Conservation (phyloP, 176 grass and related monocot genomes). For the Phyllostachys edulis region DNA sequence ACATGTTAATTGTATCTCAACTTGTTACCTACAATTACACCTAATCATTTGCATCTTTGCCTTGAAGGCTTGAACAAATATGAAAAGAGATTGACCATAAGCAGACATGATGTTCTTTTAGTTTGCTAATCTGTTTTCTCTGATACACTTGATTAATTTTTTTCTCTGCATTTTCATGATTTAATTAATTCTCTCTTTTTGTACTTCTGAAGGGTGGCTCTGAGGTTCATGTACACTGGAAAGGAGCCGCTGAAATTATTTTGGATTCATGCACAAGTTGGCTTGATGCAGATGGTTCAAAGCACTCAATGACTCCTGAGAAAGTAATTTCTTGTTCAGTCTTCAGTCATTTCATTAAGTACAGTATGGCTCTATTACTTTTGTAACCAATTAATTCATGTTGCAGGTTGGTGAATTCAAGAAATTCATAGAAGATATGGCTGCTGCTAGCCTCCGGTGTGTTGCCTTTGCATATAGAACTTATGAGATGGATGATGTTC, state of each 20-base stretch:
- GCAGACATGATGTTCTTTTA: neutral
- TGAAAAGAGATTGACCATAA: neutral
- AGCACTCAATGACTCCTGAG: constrained; percentile 56
- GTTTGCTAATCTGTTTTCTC: neutral
- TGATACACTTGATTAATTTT: neutral
- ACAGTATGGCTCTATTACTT: neutral
- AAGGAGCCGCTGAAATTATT: constrained; percentile 97
- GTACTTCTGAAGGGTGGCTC: constrained; percentile 53
- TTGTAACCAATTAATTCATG: constrained; percentile 9
- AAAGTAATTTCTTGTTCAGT: constrained; percentile 44
- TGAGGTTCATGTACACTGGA: constrained; percentile 90
- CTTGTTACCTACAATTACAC: neutral
- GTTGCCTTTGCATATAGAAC: constrained; percentile 83
- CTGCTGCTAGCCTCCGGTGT: constrained; percentile 70
- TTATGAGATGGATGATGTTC: constrained; percentile 57
- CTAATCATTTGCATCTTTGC: neutral
- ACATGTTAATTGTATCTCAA: neutral
- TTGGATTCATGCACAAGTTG: constrained; percentile 71
- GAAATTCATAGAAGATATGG: constrained; percentile 87
- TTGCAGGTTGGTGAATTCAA: constrained; percentile 71
- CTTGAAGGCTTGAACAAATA: neutral
- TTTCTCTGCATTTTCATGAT: neutral
- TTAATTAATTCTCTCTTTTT: neutral
- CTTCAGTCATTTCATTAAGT: constrained; percentile 4
- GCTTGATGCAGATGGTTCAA: constrained; percentile 66